Evolutionary conservation across 2,329 filamentous ascomycete genomes (phyloP), one percentile per base, ranked within the genome.

Genomic region (Fusarium clavum): DNA sequence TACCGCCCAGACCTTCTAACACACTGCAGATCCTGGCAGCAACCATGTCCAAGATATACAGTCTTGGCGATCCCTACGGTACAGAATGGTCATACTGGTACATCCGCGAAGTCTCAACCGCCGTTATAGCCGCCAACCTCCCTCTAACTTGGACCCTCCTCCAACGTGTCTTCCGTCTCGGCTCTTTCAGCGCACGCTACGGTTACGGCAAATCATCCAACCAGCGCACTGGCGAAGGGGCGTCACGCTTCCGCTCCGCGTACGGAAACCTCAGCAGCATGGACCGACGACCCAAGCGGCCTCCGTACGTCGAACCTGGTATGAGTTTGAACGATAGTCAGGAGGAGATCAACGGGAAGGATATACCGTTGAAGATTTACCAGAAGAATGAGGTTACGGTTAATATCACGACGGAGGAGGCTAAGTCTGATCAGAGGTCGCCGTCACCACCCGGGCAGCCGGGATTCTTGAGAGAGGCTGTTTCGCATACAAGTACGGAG

Each of bases 31-130:
- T 75, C 9, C 41, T 75, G 0, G 73, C 73, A 9, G 73, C 73
- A 3, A 58, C 65, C 4, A 72, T 75, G 56, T 80, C 81, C 74
- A 83, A 83, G 52, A 79, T 77, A 58, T 83, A 83, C 75, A 83
- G 80, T 61, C 78, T 84, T 30, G 78, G 62, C 13, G 72, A 81
- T 20, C 81, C 81, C 1, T 83, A 76, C 51, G 81, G 79, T 11
- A 70, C 61, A 22, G 69, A 76, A 16, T 84, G 81, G 82, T 80
- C 79, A 5, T 81, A 79, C 56, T 84, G 82, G 82, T 84, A 83
- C 70, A 80, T 83, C 52, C 81, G 82, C 32, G 82, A 84, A 65
- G 82, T 82, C 0, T 83, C 82, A 1, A 83, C 82, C 6, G 81
- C 82, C n/a, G 76, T 84, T 41, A 82, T 83, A 68, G 78, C 80